Evolutionary conservation across 495 filamentous ascomycete species (phyloP).

Genomic region (Peziza echinospora): DNA sequence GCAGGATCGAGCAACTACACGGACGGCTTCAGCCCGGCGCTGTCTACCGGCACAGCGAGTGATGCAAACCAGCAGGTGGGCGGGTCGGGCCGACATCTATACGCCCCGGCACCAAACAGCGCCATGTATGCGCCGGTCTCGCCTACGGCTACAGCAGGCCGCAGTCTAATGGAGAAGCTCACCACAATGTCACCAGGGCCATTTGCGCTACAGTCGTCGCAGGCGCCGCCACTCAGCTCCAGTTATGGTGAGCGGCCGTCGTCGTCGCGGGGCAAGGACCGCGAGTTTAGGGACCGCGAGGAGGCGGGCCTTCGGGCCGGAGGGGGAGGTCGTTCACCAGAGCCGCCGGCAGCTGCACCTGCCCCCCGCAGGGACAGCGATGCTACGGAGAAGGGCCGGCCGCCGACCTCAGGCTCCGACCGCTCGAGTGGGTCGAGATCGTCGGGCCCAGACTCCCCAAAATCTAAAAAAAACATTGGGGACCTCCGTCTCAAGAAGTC

Average conservation of each 20-base stretch:
- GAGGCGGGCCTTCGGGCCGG: no score
- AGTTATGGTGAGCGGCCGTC: background rate
- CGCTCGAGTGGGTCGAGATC: background rate
- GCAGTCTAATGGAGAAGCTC: conserved; percentile 34
- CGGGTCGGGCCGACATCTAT: background rate
- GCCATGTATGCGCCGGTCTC: conserved; percentile 27
- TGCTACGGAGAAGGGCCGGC: background rate
- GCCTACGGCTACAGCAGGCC: conserved; percentile 22
- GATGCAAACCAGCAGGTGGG: background rate
- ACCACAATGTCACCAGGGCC: conserved; percentile 45
- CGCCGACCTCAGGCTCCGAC: background rate
- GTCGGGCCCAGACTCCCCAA: background rate
- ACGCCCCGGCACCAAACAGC: background rate
- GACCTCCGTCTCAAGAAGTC: no score
- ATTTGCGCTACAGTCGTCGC: conserved; percentile 28
- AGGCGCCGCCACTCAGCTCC: background rate
- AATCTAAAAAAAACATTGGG: background rate
- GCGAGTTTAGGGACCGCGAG: no score
- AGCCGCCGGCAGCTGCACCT: no score
- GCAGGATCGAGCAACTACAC: background rate
- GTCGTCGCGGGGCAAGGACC: conserved; percentile 12
- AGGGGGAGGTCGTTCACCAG: no score
- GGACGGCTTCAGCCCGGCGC: no score
- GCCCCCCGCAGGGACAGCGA: no score
- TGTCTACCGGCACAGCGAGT: background rate